Base-by-base conservation (phyloP, 2,329 filamentous ascomycete species). In the Fusarium subglutinans region DNA sequence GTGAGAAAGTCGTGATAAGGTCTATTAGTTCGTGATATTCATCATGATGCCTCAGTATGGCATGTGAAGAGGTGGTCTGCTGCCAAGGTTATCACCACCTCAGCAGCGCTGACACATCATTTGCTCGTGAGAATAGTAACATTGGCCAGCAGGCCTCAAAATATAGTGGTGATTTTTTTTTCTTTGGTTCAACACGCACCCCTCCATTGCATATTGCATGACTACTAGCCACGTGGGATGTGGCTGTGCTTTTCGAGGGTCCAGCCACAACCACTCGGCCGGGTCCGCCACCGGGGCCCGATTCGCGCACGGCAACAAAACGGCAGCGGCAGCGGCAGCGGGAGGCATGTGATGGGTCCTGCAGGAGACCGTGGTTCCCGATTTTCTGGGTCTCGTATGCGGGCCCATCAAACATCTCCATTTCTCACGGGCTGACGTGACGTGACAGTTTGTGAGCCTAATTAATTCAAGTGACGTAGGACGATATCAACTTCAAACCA, bases 201-300 rank as follows among this genome's bases (percentile, higher is more conserved):
- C 57, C 53, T 56, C 41, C 35, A n/a, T 35, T 51, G 30, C 33
- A 33, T 51, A n/a, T 35, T 51, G 30, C 33, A 33, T 51, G 26
- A 45, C 59, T 55, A 47, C 63, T 51, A 73, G 74, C 76, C 76
- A 77, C 76, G 76, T 77, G 76, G 74, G 62, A 33, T 63, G 70
- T 75, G 69, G 76, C 76, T 69, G 76, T 76, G 73, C 33, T 22
- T 26, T 41, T 28, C n/a, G 38, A 48, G 28, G 40, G 35, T 37
- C 11, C 15, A 59, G 54, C 67, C 68, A 70, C 67, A 62, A 74
- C 61, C 76, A 71, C 63, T 75, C 73, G 69, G 75, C 70, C 75
- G 76, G 76, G 76, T 76, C 75, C 72, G 67, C 59, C 75, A 73
- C 63, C 66, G 53, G 73, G 73, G 44, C 63, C 76, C 75, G 70